Evolutionary conservation across 495 filamentous ascomycete species (phyloP).

Genomic region (Tetracladium setigerum): DNA sequence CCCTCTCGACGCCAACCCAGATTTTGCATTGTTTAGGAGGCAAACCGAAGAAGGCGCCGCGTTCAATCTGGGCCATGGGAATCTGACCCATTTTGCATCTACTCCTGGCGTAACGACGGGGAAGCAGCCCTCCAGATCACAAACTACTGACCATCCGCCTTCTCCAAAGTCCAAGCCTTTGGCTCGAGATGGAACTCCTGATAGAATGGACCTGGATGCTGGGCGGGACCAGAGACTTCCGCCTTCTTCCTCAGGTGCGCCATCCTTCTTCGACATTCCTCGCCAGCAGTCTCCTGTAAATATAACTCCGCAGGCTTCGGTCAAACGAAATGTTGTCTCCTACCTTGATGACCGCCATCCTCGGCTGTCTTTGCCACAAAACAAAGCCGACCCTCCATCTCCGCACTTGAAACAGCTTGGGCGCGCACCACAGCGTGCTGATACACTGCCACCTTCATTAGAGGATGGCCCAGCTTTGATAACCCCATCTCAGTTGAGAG

Average conservation of each 20-base stretch:
- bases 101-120: slow-evolving; percentile 5
- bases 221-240: not conserved
- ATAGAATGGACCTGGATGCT: slow-evolving; percentile 14
- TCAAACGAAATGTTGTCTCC: slow-evolving; percentile 23
- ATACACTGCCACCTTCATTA: slow-evolving; percentile 45
- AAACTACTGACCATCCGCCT: slow-evolving; percentile 9
- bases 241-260: slow-evolving; percentile 2
- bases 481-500: slow-evolving; percentile 53
- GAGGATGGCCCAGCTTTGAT: slow-evolving; percentile 50
- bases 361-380: slow-evolving; percentile 36
- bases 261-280: slow-evolving; percentile 28
- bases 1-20: slow-evolving; percentile 61
- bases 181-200: slow-evolving; percentile 4
- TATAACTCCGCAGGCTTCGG: slow-evolving; percentile 22
- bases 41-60: slow-evolving; percentile 56
- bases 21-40: slow-evolving; percentile 67
- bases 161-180: slow-evolving; percentile 14
- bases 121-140: slow-evolving; percentile 1
- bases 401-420: slow-evolving; percentile 8
- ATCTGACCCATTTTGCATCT: slow-evolving; percentile 32
- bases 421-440: slow-evolving; percentile 35
- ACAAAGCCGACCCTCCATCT: slow-evolving; percentile 17
- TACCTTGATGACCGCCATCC: slow-evolving; percentile 40
- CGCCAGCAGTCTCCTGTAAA: slow-evolving; percentile 32
- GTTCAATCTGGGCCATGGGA: slow-evolving; percentile 43